Evolutionary conservation across 306 rosid species (phyloP), one percentile per base, ranked within the genome.

Genomic region (Coriaria nepalensis): DNA sequence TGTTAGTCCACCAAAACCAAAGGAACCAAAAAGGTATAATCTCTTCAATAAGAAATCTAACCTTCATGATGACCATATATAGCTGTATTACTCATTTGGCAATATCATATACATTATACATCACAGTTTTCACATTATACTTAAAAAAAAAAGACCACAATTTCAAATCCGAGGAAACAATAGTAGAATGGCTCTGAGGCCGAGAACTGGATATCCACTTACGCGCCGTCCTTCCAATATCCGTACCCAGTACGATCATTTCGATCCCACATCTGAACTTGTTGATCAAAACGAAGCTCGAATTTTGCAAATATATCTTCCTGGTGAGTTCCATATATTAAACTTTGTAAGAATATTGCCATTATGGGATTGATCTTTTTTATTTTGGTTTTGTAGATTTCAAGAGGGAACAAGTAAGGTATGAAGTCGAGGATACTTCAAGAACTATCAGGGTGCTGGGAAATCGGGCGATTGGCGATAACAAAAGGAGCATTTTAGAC

Each of bases 1-100:
- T 47, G 33, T 11, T 40, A 20, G 48, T 32, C 48, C 48, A n/a
- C 47, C 32, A 10, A 29, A 53, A 20, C 59, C 32, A 53, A 41
- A 37, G 6, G 13, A 32, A 7, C 47, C 34, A 53, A 53, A 20
- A 40, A 41, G 59, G 59, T 41, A 53, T 53, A 53, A 53, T 53
- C 59, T 14, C 8, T 20, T 40, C 12, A n/a, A 35, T 39, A 53
- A 53, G 59, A 10, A 53, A 45, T 40, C 59, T 6, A 10, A 7
- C 10, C 40, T 20, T 41, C 12, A 43, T 5, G 13, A 10, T n/a
- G 43, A 33, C 20, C 10, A 9, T 36, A 53, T 53, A 53, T n/a
- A 53, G 36, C 20, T 15, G 42, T 42, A 20, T 4, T 40, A 39
- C 29, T 14, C 47, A 29, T 2, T n/a, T n/a, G n/a, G n/a, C n/a